A percentile compares a stretch with the other conserved stretches of the same genome.
phyloP scores from a whole-genome alignment of 495 filamentous ascomycete genomes.

The Chaetomium fimeti region DNA sequence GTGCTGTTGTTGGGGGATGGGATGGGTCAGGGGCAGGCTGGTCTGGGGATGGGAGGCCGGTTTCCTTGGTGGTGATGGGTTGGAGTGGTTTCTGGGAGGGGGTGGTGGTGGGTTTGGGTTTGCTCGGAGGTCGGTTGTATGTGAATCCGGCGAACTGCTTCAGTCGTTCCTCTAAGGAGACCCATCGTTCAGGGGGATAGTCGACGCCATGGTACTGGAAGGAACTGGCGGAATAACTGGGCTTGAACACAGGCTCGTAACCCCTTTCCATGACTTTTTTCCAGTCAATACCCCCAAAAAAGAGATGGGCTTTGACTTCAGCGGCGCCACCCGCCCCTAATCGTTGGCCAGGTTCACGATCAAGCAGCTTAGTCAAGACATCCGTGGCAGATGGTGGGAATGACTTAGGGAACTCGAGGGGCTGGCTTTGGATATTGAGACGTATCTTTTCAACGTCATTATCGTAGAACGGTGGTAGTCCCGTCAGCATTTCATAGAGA shows the following conservation, averaged over 20 bases:
- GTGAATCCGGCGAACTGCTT: neutral
- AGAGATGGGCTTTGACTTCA: constrained; percentile 84
- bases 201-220: neutral
- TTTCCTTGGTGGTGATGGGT: neutral
- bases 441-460: constrained; percentile 91
- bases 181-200: neutral
- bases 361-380: constrained; percentile 68
- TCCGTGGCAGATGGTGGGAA: constrained; percentile 75
- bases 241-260: constrained; percentile 83
- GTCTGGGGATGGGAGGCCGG: neutral
- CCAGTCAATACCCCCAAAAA: constrained; percentile 87
- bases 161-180: neutral
- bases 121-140: neutral
- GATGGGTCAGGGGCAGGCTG: neutral
- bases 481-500: constrained; percentile 86
- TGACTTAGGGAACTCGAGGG: constrained; percentile 64
- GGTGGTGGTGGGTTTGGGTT: neutral
- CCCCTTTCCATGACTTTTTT: constrained; percentile 73
- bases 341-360: constrained; percentile 69
- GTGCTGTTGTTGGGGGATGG: neutral
- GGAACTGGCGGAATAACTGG: constrained; percentile 27
- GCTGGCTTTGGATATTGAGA: constrained; percentile 78
- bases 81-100: neutral
- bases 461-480: constrained; percentile 82
- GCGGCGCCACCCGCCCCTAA: constrained; percentile 76